phyloP scores from a whole-genome alignment of 1,284 basidiomycete species.

The Fomitopsis betulina region DNA sequence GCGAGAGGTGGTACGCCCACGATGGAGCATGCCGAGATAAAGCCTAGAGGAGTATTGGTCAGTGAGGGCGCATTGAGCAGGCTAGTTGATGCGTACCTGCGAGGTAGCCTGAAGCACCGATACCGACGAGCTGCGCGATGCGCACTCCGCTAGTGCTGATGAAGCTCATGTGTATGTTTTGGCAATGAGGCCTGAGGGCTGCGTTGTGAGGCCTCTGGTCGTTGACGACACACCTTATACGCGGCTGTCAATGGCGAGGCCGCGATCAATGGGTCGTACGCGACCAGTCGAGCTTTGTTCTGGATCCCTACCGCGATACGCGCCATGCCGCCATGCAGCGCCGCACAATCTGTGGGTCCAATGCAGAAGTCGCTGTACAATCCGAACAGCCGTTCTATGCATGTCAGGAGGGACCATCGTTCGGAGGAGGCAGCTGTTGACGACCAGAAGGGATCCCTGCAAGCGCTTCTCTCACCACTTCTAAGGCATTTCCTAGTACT shows the following conservation, averaged over 20 bases:
- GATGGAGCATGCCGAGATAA: neutral
- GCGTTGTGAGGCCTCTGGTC: neutral
- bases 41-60: neutral
- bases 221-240: neutral
- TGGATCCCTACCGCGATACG: neutral
- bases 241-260: no score
- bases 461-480: no score
- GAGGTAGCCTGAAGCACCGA: neutral
- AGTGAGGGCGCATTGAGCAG: neutral
- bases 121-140: constrained; percentile 1
- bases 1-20: neutral
- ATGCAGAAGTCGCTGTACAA: no score
- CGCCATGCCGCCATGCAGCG: constrained; percentile 6
- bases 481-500: no score
- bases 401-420: no score
- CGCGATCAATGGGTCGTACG: neutral
- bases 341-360: neutral
- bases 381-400: no score
- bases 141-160: neutral
- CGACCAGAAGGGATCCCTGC: no score
- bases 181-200: neutral
- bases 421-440: no score
- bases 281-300: neutral
- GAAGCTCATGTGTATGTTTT: neutral
- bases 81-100: neutral